phyloP scores from a whole-genome alignment of 140 eudicot genomes.

The Senecio squalidus region DNA sequence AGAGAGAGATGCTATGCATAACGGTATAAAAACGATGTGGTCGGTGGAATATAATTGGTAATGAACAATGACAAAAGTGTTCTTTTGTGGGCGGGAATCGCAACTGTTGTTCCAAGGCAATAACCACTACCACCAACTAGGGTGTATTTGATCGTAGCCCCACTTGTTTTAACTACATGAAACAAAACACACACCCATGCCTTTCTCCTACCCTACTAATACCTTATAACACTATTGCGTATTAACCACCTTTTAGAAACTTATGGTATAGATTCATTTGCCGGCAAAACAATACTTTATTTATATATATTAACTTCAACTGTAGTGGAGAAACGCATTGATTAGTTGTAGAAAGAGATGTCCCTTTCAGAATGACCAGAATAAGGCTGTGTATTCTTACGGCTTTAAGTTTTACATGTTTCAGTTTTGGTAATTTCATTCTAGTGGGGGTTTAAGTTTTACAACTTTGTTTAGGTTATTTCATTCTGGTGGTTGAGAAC shows the following conservation, averaged over 20 bases:
- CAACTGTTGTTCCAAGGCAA: slow-evolving; percentile 16
- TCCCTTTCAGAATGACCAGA: slow-evolving; percentile 18
- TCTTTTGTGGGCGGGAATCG: slow-evolving; percentile 29
- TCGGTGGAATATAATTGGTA: slow-evolving; percentile 23
- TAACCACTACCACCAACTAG: slow-evolving; percentile 20
- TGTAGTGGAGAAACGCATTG: slow-evolving; percentile 23
- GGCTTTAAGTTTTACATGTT: neutral
- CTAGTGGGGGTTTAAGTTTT: neutral
- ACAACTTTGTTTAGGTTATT: neutral
- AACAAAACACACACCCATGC: slow-evolving; percentile 25
- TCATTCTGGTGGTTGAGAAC: neutral
- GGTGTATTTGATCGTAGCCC: slow-evolving; percentile 15
- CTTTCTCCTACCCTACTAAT: slow-evolving; percentile 15
- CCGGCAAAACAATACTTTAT: slow-evolving; percentile 25
- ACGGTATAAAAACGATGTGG: slow-evolving; percentile 15
- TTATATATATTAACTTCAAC: slow-evolving; percentile 9
- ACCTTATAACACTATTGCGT: slow-evolving; percentile 4
- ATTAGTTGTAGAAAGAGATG: slow-evolving; percentile 5
- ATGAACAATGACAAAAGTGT: slow-evolving; percentile 25
- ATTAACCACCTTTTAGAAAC: slow-evolving; percentile 29
- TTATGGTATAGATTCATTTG: slow-evolving; percentile 36
- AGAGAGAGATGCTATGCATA: neutral
- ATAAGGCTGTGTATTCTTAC: neutral
- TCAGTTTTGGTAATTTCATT: neutral
- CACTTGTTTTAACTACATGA: slow-evolving; percentile 16